Conservation (phyloP, 495 filamentous ascomycete genomes). For the Penicillium angulare region DNA sequence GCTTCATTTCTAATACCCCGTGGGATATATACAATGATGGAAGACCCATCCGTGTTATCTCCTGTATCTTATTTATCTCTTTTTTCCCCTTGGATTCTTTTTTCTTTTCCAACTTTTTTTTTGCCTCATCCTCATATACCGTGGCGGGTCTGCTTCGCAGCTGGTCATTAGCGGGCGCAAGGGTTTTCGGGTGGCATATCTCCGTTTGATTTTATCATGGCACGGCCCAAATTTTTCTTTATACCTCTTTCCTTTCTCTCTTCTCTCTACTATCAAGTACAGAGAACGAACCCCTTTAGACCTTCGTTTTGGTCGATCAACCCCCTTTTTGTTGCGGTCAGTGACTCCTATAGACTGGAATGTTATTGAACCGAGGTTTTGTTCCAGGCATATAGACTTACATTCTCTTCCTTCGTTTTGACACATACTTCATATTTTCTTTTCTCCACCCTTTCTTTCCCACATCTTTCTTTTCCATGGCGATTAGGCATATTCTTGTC, state of each 20-base stretch:
- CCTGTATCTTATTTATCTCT: constrained; percentile 14
- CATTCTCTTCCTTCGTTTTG: neutral
- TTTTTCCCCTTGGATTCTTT: constrained; percentile 16
- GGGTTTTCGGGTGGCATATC: constrained; percentile 38
- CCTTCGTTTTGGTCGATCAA: no score
- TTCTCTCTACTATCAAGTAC: constrained; percentile 4
- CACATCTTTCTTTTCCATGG: no score
- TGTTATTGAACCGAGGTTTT: neutral
- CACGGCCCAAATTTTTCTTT: constrained; percentile 18
- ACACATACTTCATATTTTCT: neutral
- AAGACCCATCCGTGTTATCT: constrained; percentile 16
- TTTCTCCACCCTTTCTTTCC: neutral
- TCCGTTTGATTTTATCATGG: constrained; percentile 18
- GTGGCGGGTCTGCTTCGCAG: constrained; percentile 36
- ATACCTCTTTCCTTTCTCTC: constrained; percentile 9
- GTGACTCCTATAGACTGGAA: neutral
- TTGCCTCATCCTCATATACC: constrained; percentile 30
- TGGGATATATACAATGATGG: constrained; percentile 19
- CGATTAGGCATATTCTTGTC: no score
- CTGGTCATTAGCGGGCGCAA: constrained; percentile 47
- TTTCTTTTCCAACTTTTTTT: constrained; percentile 16
- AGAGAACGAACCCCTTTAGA: neutral
- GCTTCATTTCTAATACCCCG: constrained; percentile 36
- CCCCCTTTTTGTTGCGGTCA: neutral
- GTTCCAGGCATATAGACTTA: constrained; percentile 21